Evolutionary conservation across 352 stramenopile genomes (phyloP), one percentile per base, ranked within the genome.

Genomic region (Thalassiosira exigua): DNA sequence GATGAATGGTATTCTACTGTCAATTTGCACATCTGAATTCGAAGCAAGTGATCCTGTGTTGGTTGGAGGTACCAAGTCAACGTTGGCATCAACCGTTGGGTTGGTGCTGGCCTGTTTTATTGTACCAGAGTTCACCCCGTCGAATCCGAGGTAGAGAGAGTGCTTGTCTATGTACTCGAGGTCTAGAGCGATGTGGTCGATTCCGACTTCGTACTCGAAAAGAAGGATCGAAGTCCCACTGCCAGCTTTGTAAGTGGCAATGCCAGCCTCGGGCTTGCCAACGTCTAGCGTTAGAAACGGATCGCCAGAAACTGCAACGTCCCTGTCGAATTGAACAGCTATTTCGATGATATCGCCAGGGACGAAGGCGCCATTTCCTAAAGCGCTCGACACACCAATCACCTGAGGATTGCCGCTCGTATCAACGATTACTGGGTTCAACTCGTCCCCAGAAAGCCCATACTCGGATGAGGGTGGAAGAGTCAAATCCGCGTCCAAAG

Each of bases 91-190:
- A 29, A 86, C 52, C 39, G 75, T 78, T 33, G 84, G 81, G 54
- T 80, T 79, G 22, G 73, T 79, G 51, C 70, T 81, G 50, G 69
- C 69, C 41, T 86, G 78, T 67, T 60, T 74, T 33, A 91, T 89
- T 0, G 51, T 78, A 4, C 81, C 81, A 53, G 26, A 36, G 9
- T 75, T 67, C 27, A 73, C 48, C 48, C 69, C 79, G 73, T 83
- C 67, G 58, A 60, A 69, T 50, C 67, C 68, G 60, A 84, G 33
- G 39, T 76, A 4, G 3, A 87, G 66, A 32, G 79, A 87, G 50
- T 89, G 69, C 22, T 52, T 39, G 67, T 88, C 81, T 24, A 80
- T 56, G 56, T 87, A 91, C 4, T 88, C 79, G 2, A 91, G 70
- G 54, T 88, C 58, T 21, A 82, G 36, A 24, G 66, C 58, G 3